Evolutionary conservation across 441 rosid genomes (phyloP).

Genomic region (Bocquillonia castaneifolia): DNA sequence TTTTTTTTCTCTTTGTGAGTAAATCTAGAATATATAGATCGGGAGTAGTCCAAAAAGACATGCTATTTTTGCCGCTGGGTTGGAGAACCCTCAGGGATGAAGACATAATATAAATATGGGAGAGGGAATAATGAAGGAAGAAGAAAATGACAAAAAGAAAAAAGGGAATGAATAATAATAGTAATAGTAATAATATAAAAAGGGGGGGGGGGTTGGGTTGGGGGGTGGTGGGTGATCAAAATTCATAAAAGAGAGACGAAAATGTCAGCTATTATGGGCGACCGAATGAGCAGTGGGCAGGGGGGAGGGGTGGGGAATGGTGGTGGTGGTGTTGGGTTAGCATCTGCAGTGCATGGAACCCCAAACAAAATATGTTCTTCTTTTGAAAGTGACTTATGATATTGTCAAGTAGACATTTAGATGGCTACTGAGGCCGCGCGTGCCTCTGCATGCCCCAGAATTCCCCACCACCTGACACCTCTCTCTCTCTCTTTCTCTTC

Average conservation of each 20-base stretch:
- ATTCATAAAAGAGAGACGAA: constrained; percentile 1
- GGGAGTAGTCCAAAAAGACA: too few relatives aligned
- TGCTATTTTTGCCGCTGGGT: too few relatives aligned
- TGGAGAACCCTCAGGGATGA: not conserved
- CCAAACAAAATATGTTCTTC: not conserved
- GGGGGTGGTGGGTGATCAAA: too few relatives aligned
- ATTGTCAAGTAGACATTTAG: constrained; percentile 23
- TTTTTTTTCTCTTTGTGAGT: too few relatives aligned
- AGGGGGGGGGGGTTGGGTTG: too few relatives aligned
- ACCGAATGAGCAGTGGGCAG: constrained; percentile 22
- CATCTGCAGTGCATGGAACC: not conserved
- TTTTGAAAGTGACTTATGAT: constrained; percentile 34
- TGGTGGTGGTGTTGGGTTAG: too few relatives aligned
- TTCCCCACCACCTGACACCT: constrained; percentile 7
- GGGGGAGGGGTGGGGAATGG: not conserved
- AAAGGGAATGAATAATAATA: not conserved
- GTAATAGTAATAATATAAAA: not conserved
- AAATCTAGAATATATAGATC: too few relatives aligned
- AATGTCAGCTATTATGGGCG: constrained; percentile 24
- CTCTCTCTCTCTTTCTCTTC: not conserved
- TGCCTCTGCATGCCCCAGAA: constrained; percentile 21
- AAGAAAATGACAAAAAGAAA: constrained; percentile 20
- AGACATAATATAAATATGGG: not conserved
- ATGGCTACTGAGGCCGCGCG: constrained; percentile 29
- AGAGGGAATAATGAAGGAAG: not conserved